Evolutionary conservation across 306 rosid genomes (phyloP).

Genomic region (Luffa aegyptiaca): DNA sequence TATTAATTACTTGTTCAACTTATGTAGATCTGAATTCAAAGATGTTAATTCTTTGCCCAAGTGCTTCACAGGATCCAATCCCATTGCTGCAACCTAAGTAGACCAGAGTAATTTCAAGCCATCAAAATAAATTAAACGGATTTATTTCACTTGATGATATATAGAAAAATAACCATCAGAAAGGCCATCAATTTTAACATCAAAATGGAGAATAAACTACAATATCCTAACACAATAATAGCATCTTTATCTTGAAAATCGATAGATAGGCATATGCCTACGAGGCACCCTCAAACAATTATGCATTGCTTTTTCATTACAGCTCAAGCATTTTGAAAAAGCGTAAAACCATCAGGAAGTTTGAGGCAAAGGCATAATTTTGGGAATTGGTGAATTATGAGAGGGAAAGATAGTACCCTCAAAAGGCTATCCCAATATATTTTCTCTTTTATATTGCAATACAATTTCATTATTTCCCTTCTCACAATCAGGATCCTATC

Average conservation of each 20-base stretch:
- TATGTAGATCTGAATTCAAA: conserved; percentile 65
- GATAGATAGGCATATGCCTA: neutral
- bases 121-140: neutral
- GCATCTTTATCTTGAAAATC: neutral
- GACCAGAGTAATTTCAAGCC: conserved; percentile 19
- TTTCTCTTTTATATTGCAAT: neutral
- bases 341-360: neutral
- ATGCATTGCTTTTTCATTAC: neutral
- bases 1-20: conserved; percentile 58
- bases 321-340: neutral
- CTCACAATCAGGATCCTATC: too few relatives aligned
- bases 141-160: neutral
- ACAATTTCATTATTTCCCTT: too few relatives aligned
- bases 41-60: conserved; percentile 77
- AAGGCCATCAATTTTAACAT: neutral
- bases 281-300: neutral
- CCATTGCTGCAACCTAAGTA: conserved; percentile 90
- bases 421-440: neutral
- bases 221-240: neutral
- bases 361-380: neutral
- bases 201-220: neutral
- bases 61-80: conserved; percentile 85
- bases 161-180: neutral
- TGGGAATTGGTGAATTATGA: neutral
- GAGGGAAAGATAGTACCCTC: neutral